phyloP scores from a whole-genome alignment of 1,284 basidiomycete genomes.

The Cryptococcus sp. region DNA sequence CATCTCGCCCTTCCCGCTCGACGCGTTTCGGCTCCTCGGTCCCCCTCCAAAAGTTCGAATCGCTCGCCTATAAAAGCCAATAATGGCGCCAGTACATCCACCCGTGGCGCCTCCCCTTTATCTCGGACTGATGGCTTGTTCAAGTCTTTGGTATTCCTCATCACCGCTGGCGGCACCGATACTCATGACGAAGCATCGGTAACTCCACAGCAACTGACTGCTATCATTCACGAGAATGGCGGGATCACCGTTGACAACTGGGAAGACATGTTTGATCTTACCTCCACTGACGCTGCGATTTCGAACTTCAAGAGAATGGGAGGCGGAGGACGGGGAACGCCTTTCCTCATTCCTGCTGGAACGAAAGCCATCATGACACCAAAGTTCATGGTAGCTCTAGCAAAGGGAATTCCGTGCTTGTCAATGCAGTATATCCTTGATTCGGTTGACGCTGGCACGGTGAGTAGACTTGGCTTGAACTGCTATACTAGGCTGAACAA shows the following conservation, averaged over 20 bases:
- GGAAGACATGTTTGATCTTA: conserved; percentile 65
- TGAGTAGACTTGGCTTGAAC: not conserved
- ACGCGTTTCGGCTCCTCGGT: not conserved
- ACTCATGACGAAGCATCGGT: not conserved
- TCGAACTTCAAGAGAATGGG: conserved; percentile 20
- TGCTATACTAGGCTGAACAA: not conserved
- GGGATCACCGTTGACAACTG: conserved; percentile 67
- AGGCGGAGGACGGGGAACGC: conserved; percentile 27
- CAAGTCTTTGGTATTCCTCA: conserved; percentile 10
- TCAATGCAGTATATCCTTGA: conserved; percentile 63
- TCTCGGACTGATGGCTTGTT: conserved; percentile 1
- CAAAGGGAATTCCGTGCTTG: conserved; percentile 82
- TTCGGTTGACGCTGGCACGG: conserved; percentile 2
- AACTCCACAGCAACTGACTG: not conserved
- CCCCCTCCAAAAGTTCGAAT: not conserved
- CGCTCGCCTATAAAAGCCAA: not conserved
- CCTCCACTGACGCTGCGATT: conserved; percentile 46
- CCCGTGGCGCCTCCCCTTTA: not conserved
- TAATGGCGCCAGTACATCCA: not conserved
- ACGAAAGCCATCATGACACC: conserved; percentile 66
- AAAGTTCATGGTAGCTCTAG: conserved; percentile 78
- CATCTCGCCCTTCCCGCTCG: not conserved
- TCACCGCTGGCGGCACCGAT: conserved; percentile 6
- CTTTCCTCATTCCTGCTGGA: conserved; percentile 69
- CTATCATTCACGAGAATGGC: conserved; percentile 59